A percentile compares a stretch with the other conserved stretches of the same genome.
Evolutionary conservation across 2,329 filamentous ascomycete species (phyloP).

Genomic region (Phialocephala subalpina): DNA sequence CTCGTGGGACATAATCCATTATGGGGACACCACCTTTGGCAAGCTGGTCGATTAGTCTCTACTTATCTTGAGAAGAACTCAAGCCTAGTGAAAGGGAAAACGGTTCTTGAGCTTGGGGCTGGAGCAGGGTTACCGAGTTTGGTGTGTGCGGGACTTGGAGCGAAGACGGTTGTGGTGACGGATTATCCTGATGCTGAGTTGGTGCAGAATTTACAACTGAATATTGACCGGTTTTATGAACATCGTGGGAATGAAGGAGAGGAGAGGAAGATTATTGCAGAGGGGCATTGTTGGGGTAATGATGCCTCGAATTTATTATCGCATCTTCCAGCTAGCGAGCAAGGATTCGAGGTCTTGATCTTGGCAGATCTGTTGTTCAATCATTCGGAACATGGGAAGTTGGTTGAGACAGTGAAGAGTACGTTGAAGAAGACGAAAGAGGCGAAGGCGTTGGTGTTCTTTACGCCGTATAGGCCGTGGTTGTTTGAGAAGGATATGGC

Average conservation of each 20-base stretch:
- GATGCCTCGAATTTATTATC: slow-evolving; percentile 65
- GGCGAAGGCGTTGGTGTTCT: slow-evolving; percentile 79
- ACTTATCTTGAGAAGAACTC: slow-evolving; percentile 78
- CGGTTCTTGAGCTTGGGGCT: slow-evolving; percentile 89
- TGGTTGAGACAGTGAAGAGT: slow-evolving; percentile 74
- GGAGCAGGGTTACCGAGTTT: slow-evolving; percentile 87
- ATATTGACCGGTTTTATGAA: slow-evolving; percentile 59
- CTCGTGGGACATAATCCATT: slow-evolving; percentile 88
- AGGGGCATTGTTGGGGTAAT: slow-evolving; percentile 87
- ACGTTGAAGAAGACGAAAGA: slow-evolving; percentile 62
- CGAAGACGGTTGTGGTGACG: slow-evolving; percentile 77
- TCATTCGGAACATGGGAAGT: slow-evolving; percentile 83
- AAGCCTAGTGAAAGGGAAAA: slow-evolving; percentile 68
- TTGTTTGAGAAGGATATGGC: slow-evolving; percentile 82
- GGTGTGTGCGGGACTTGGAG: slow-evolving; percentile 77
- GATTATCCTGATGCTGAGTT: slow-evolving; percentile 89
- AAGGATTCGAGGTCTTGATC: slow-evolving; percentile 80
- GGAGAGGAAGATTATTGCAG: slow-evolving; percentile 56
- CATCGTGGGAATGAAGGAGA: slow-evolving; percentile 8
- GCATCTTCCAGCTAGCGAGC: slow-evolving; percentile 52
- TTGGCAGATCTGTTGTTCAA: slow-evolving; percentile 92
- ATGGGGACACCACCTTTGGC: slow-evolving; percentile 93
- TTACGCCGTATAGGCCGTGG: slow-evolving; percentile 95
- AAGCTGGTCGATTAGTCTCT: slow-evolving; percentile 81
- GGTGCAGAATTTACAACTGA: slow-evolving; percentile 80